Evolutionary conservation across 1,284 basidiomycete genomes (phyloP), one percentile per base, ranked within the genome.

Genomic region (Ustilago esculenta): DNA sequence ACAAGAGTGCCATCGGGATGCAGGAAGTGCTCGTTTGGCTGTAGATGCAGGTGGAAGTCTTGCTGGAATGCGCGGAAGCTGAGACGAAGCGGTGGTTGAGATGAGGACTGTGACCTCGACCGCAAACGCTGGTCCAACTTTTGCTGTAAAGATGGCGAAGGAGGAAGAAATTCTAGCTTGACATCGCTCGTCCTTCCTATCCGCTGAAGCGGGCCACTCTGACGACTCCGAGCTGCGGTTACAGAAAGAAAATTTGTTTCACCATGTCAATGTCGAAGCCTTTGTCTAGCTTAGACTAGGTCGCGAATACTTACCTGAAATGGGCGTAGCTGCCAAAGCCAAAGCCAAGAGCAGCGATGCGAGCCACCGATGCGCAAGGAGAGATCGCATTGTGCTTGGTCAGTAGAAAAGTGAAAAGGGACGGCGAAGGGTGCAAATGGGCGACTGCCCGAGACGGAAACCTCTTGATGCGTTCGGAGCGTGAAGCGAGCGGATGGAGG

Each of bases 51-150:
- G 43, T 72, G 44, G 46, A 76, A 78, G 30, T 56, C 42, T 45
- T 78, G 74, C 39, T 64, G 49, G 43, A 77, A 78, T 17, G 73
- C 75, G 18, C 74, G 66, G 36, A 78, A 65, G 59, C 58, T 69
- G 27, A 78, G 59, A 9, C 75, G 70, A 15, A 78, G 45, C 4
- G 67, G 45, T 27, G 74, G 63, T 11, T 17, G 48, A 8, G 29
- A 15, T 10, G 29, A 29, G 1, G 45, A 20, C 5, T 30, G n/a
- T 6, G 35, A 34, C n/a, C 55, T 53, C n/a, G 61, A 41, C 29
- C 39, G 55, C 23, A 49, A 24, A 25, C 30, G 47, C 20, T 36
- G 5, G 12, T 10, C 33, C n/a, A 34, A 29, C 5, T 34, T 30
- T n/a, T 27, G 44, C 20, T n/a, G n/a, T n/a, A 35, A 35, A 1